Conservation (phyloP, 306 rosid species). For the Echinosophora koreensis region DNA sequence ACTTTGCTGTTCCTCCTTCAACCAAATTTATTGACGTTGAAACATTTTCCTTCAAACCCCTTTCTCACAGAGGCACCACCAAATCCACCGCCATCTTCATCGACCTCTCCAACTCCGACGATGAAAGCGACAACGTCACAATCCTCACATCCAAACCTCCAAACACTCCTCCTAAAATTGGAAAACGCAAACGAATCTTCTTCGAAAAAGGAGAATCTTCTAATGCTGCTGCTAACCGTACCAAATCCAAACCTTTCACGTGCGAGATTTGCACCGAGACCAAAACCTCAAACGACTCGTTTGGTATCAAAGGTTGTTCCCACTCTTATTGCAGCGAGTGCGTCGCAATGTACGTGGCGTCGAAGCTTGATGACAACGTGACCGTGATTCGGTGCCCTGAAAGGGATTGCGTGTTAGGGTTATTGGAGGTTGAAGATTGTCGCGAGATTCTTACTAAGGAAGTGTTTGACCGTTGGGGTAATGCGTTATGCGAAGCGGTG, state of each 20-base stretch:
- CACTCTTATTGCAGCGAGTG: slow-evolving; percentile 49
- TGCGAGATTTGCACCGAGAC: slow-evolving; percentile 58
- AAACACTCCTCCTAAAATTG: background rate
- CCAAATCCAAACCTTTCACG: background rate
- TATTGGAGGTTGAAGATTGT: slow-evolving; percentile 46
- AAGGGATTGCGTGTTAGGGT: slow-evolving; percentile 40
- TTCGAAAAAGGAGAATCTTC: slow-evolving; percentile 38
- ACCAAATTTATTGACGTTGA: background rate
- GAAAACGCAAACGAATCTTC: background rate
- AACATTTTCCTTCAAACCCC: background rate
- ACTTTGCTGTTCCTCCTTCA: background rate
- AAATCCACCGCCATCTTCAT: slow-evolving; percentile 23
- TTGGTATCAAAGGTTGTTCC: slow-evolving; percentile 37
- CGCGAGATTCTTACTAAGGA: slow-evolving; percentile 33
- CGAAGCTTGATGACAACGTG: slow-evolving; percentile 49
- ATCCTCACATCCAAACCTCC: slow-evolving; percentile 43
- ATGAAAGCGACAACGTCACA: slow-evolving; percentile 36
- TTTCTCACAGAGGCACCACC: background rate
- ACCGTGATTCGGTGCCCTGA: slow-evolving; percentile 50
- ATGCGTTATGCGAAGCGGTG: slow-evolving; percentile 49
- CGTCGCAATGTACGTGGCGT: slow-evolving; percentile 37
- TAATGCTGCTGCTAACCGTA: background rate
- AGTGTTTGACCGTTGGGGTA: slow-evolving; percentile 59
- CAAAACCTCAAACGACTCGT: slow-evolving; percentile 33
- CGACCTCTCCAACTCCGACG: slow-evolving; percentile 44